phyloP scores from a whole-genome alignment of 2,329 filamentous ascomycete genomes.

The Phialemoniopsis sp. region DNA sequence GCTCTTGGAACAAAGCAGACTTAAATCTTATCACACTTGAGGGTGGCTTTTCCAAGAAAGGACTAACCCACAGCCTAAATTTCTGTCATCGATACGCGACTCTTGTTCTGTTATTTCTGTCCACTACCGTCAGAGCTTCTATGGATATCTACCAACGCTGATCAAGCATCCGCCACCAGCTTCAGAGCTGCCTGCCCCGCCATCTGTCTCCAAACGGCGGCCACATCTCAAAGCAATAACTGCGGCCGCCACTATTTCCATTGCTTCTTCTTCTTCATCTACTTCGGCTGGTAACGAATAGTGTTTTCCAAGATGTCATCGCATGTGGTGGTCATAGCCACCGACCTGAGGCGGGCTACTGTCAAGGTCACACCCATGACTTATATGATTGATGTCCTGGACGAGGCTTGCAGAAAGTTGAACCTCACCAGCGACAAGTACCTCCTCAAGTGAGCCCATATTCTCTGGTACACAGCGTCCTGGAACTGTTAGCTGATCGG shows the following conservation, averaged over 20 bases:
- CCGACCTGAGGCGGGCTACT: conserved; percentile 69
- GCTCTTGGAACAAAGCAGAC: no score
- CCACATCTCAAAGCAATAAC: neutral
- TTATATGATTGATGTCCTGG: conserved; percentile 78
- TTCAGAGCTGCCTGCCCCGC: neutral
- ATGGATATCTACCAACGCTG: no score
- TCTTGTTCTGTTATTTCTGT: no score
- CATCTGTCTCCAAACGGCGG: neutral
- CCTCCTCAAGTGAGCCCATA: conserved; percentile 65
- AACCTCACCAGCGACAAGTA: conserved; percentile 69
- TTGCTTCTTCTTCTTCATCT: conserved; percentile 1
- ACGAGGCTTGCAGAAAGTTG: conserved; percentile 84
- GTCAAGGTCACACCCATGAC: conserved; percentile 82
- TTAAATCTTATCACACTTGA: no score
- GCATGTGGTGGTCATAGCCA: conserved; percentile 83
- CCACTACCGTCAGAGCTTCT: no score
- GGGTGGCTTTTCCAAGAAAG: no score
- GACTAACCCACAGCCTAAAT: no score
- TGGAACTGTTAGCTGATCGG: conserved; percentile 1
- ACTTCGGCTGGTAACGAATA: conserved; percentile 1
- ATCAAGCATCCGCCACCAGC: no score
- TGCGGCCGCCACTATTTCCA: neutral
- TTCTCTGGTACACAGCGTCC: no score
- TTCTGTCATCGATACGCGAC: no score
- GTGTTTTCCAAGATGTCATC: conserved; percentile 62